These are phyloP conservation scores for Penicillium sp. DNA, from an alignment of 2,329 filamentous ascomycete genomes.

Conservation along the genomic window DNA sequence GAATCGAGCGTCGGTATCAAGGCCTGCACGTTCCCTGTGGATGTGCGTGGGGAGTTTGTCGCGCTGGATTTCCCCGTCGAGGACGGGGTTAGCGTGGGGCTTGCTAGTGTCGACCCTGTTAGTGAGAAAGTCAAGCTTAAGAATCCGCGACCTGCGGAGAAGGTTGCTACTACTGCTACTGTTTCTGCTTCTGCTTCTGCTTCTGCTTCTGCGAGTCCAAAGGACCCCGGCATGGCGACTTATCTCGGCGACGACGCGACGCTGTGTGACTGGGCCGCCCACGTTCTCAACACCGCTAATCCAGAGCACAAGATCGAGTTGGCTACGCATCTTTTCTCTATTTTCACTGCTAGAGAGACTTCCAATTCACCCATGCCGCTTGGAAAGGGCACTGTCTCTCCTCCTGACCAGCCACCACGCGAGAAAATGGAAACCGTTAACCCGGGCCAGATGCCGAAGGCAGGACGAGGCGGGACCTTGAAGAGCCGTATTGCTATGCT, in stretches of 20 bases:
- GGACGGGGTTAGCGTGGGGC: conserved; percentile 24
- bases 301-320: conserved; percentile 50
- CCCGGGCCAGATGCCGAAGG: conserved; percentile 42
- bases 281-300: conserved; percentile 46
- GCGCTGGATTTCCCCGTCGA: conserved; percentile 33
- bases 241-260: conserved; percentile 44
- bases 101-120: conserved; percentile 41
- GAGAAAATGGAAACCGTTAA: conserved; percentile 41
- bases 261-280: conserved; percentile 50
- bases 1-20: conserved; percentile 50
- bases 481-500: conserved; percentile 49
- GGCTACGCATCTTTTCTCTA: conserved; percentile 44
- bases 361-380: conserved; percentile 44
- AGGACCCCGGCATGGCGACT: conserved; percentile 14
- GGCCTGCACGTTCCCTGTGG: conserved; percentile 47
- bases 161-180: background rate
- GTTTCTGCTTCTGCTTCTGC: conserved; percentile 1
- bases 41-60: conserved; percentile 36
- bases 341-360: conserved; percentile 41
- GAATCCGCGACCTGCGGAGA: conserved; percentile 23
- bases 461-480: conserved; percentile 43
- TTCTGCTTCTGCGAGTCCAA: conserved; percentile 7
- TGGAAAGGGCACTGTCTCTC: conserved; percentile 36
- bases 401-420: conserved; percentile 44
- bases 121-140: conserved; percentile 49